Evolutionary conservation across 169 alveolate genomes (phyloP), one percentile per base, ranked within the genome.

Genomic region (Plasmodium chabaudi): DNA sequence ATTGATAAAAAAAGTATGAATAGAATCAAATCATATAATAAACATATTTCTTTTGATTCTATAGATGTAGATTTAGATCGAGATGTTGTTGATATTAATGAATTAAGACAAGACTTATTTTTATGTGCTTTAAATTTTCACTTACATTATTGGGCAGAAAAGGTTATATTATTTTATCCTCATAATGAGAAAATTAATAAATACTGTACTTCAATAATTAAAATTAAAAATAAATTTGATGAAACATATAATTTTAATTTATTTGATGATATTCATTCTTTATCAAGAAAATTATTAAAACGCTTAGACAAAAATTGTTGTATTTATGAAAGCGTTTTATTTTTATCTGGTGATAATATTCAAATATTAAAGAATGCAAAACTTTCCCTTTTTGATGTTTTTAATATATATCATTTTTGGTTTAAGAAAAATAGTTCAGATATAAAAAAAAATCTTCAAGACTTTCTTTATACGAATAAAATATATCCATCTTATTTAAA

Each of bases 121-220:
- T 67, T 82, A 56, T 82, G 90, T 65, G 90, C 68, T n/a, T 34
- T 82, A 39, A 82, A 82, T 82, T 82, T 82, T 65, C 90, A 82
- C 25, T 47, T 82, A 3, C 53, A 65, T 27, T 82, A 82, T 59
- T 82, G 90, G 90, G 90, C 90, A 55, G 84, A 82, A 67, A 82
- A 82, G 27, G 90, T 82, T 82, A 82, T 82, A 21, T 44, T 82
- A 56, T 82, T 82, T 70, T 82, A 82, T 56, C 90, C 90, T 10
- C 84, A 82, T 47, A 82, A 82, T 55, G 90, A 82, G 67, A 82
- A 55, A 55, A 82, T 82, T 47, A 65, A 67, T 56, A 82, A 82
- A 82, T 82, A 39, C 13, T 82, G 90, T 53, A 67, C 53, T 12
- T 44, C 46, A 55, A 39, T 82, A 51, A 67, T 82, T 25, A 82